A percentile compares a stretch with the other conserved stretches of the same genome.
Conservation (phyloP, 2,329 filamentous ascomycete species). For the Calonectria honghensis region DNA sequence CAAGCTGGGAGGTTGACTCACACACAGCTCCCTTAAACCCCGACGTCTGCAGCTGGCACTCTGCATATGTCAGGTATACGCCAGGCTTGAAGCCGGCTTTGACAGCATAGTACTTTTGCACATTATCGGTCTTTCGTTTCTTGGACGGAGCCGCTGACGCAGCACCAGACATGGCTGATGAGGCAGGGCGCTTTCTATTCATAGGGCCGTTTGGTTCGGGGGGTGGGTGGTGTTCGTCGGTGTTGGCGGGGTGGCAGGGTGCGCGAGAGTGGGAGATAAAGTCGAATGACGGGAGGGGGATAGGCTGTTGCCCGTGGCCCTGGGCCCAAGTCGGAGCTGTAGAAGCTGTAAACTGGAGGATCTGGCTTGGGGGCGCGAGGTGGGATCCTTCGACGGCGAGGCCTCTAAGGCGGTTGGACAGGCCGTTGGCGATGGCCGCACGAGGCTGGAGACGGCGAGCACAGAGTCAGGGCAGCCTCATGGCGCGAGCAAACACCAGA, state of each 20-base stretch:
- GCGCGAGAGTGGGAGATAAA: conserved; percentile 43
- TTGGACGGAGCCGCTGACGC: conserved; percentile 56
- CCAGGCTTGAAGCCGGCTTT: conserved; percentile 73
- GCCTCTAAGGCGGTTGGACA: conserved; percentile 45
- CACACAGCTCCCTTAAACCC: conserved; percentile 80
- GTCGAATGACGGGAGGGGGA: conserved; percentile 51
- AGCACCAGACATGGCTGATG: conserved; percentile 40
- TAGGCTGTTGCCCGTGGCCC: conserved; percentile 44
- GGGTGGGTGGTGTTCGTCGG: conserved; percentile 35
- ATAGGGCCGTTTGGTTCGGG: conserved; percentile 46
- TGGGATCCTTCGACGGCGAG: conserved; percentile 29
- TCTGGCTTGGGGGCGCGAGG: conserved; percentile 14
- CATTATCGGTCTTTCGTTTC: conserved; percentile 69
- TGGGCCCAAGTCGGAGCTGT: conserved; percentile 47
- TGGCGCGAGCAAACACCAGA: conserved; percentile 44
- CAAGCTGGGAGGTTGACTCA: conserved; percentile 66
- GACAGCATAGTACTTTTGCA: conserved; percentile 79
- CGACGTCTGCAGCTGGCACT: conserved; percentile 76
- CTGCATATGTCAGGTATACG: conserved; percentile 77
- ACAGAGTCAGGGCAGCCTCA: conserved; percentile 56
- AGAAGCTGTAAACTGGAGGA: conserved; percentile 39
- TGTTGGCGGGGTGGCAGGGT: conserved; percentile 26
- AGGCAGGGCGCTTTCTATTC: conserved; percentile 58
- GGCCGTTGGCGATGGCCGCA: conserved; percentile 48
- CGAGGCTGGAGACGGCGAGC: conserved; percentile 51